phyloP scores from a whole-genome alignment of 805 yeast species.

The Wickerhamomyces canadensis region DNA sequence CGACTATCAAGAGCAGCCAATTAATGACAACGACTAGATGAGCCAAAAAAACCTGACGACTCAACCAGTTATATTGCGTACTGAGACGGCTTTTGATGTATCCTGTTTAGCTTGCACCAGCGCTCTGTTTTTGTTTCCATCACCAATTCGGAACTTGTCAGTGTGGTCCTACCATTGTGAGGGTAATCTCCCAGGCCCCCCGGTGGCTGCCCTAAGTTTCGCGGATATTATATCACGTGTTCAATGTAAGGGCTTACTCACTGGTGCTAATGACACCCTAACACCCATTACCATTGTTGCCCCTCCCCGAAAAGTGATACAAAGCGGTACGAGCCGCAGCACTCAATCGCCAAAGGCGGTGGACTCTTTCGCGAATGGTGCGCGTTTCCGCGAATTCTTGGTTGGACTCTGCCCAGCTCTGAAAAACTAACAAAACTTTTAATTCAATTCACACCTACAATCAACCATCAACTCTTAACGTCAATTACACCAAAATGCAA shows the following conservation, averaged over 20 bases:
- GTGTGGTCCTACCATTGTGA: too few species aligned
- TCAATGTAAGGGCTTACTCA: too few species aligned
- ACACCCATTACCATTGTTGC: background rate
- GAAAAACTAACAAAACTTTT: conserved; percentile 9
- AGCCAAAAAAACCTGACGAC: too few species aligned
- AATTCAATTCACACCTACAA: conserved; percentile 3
- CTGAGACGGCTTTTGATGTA: too few species aligned
- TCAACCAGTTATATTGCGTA: too few species aligned
- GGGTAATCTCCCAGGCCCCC: too few species aligned
- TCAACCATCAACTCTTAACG: conserved; percentile 12
- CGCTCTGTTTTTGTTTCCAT: too few species aligned
- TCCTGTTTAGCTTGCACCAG: too few species aligned
- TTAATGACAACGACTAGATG: too few species aligned
- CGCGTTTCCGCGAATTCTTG: background rate
- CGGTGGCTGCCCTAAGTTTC: background rate
- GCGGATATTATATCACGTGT: background rate
- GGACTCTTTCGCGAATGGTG: background rate
- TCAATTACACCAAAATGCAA: conserved; percentile 34
- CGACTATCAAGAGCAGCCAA: too few species aligned
- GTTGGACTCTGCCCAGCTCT: background rate
- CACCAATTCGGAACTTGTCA: too few species aligned
- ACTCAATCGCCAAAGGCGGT: background rate
- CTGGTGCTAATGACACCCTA: background rate
- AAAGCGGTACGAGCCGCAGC: background rate
- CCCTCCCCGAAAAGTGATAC: background rate